These are phyloP conservation scores for Linnemannia schmuckeri DNA, from an alignment of 192 early-diverging fungal genomes.

Conservation along the genomic window DNA sequence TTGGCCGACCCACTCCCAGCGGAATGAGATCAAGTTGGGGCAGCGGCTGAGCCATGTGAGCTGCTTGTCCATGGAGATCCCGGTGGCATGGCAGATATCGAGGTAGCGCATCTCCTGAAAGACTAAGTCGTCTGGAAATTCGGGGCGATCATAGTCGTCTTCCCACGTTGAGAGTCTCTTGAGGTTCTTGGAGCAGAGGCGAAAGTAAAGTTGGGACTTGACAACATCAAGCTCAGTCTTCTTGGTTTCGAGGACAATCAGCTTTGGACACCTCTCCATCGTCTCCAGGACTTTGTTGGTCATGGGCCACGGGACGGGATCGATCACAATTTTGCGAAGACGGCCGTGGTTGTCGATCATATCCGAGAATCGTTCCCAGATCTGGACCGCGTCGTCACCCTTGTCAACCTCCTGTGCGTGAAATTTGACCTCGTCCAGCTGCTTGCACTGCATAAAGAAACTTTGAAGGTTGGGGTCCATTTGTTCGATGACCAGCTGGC, in stretches of 20 bases:
- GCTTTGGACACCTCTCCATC: conserved; percentile 14
- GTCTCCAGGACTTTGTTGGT: conserved; percentile 11
- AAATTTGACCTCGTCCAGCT: conserved; percentile 12
- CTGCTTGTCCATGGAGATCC: not conserved
- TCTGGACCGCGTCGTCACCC: not conserved
- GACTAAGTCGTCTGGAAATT: conserved; percentile 7
- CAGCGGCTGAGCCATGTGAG: conserved; percentile 38
- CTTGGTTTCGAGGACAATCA: conserved; percentile 29
- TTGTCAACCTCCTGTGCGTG: too few relatives aligned
- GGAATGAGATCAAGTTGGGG: conserved; percentile 37
- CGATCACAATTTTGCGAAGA: conserved; percentile 25
- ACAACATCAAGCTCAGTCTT: not conserved
- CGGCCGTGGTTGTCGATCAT: conserved; percentile 21
- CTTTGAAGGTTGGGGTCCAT: conserved; percentile 11
- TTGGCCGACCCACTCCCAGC: not conserved
- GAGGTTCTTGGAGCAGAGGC: not conserved
- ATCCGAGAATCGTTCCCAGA: conserved; percentile 14
- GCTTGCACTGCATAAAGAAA: conserved; percentile 22
- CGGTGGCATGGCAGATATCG: not conserved
- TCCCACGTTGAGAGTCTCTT: conserved; percentile 6
- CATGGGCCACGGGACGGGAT: not conserved
- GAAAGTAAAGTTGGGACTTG: not conserved
- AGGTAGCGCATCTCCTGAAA: conserved; percentile 42
- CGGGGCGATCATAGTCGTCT: not conserved
- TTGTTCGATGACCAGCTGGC: conserved; percentile 15